Evolutionary conservation across 345 rosid genomes (phyloP), one percentile per base, ranked within the genome.

Genomic region (Gossypium mustelinum): DNA sequence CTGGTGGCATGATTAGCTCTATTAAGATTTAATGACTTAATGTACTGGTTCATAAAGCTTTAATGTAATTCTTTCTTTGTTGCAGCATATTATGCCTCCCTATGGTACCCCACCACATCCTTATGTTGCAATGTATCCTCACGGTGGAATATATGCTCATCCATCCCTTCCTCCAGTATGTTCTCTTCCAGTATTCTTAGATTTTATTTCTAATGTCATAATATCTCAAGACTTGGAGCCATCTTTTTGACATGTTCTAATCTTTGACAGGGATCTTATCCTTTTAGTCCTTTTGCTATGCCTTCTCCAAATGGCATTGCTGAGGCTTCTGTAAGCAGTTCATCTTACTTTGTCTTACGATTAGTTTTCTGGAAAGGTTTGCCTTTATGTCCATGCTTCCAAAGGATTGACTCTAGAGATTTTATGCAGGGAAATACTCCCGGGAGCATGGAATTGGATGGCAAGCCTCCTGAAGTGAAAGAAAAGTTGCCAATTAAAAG

Each of bases 31-130:
- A 25, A 71, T 27, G 58, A 59, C 70, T 25, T 55, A 11, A 7
- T 39, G 11, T 73, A 51, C 20, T 51, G 66, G 66, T 51, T 20
- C 2, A 44, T 43, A 60, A 52, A 22, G 65, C 62, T 61, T 78
- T 81, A 55, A 75, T 22, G 27, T 61, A 43, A 25, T 1, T 17
- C 12, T 47, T 75, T 73, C 9, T 55, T 56, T 24, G 51, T 62
- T 88, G 83, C 90, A 94, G 99, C 99, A 88, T 87, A 87, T 93
- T 76, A 91, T 95, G 96, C 98, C 98, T 83, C 96, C 97, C 12
- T 95, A 95, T 78, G 99, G 97, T 69, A 93, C 99, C 25, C 94
- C 98, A 6, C 98, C 98, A 16, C 96, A 93, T 86, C 99, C 97
- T 7, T 95, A 95, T 54, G 98, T 95, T 82, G 91, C 98, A 68